Evolutionary conservation across 495 filamentous ascomycete genomes (phyloP).

Genomic region (Aspergillus leporis): DNA sequence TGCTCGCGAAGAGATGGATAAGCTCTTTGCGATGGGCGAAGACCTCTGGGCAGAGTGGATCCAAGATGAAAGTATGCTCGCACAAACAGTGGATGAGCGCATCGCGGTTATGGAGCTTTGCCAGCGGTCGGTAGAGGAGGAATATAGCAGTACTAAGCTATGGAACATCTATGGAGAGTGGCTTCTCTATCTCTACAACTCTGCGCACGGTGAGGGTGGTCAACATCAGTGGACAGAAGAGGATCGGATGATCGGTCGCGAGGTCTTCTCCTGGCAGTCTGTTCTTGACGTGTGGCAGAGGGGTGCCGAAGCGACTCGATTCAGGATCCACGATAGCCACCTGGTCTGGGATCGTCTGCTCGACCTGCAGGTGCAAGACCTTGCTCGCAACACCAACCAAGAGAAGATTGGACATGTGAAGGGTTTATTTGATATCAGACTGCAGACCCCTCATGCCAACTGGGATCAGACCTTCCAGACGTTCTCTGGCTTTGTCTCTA

Average conservation of each 20-base stretch:
- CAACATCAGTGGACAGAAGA: slow-evolving; percentile 72
- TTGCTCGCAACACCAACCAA: slow-evolving; percentile 55
- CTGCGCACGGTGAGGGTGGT: slow-evolving; percentile 56
- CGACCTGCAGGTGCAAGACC: slow-evolving; percentile 60
- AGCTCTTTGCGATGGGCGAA: slow-evolving; percentile 66
- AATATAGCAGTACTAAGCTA: slow-evolving; percentile 78
- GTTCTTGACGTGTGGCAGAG: slow-evolving; percentile 78
- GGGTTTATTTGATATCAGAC: slow-evolving; percentile 68
- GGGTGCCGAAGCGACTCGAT: slow-evolving; percentile 74
- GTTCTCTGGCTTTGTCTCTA: slow-evolving; percentile 79
- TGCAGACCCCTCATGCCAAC: slow-evolving; percentile 75
- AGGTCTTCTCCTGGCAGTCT: slow-evolving; percentile 76
- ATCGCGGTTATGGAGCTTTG: slow-evolving; percentile 82
- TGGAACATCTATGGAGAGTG: slow-evolving; percentile 91
- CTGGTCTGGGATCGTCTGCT: slow-evolving; percentile 83
- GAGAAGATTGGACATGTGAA: slow-evolving; percentile 65
- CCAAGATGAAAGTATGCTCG: slow-evolving; percentile 61
- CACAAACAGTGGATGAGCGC: slow-evolving; percentile 61
- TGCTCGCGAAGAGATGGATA: slow-evolving; percentile 65
- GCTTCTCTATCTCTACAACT: slow-evolving; percentile 70
- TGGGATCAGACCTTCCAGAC: slow-evolving; percentile 84
- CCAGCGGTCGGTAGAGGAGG: slow-evolving; percentile 75
- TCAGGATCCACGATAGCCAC: slow-evolving; percentile 82
- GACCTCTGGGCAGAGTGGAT: slow-evolving; percentile 66
- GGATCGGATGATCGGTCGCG: slow-evolving; percentile 69